Conservation (phyloP, 305 asterid species). For the Solanum chacoense region DNA sequence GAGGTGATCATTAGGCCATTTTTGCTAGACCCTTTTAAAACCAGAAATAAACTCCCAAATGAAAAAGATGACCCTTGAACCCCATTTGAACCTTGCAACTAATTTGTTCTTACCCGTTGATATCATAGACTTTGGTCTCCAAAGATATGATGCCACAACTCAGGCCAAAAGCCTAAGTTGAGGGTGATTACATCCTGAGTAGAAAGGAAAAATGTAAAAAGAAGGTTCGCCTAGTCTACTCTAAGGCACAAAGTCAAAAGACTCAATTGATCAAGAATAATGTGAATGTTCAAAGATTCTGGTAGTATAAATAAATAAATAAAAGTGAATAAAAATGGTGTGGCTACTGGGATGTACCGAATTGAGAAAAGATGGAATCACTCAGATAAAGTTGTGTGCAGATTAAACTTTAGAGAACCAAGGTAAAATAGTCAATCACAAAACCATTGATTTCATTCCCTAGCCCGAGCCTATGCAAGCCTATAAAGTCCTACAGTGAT, state of each 20-base stretch:
- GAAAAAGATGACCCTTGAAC: not conserved
- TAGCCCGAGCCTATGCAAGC: not conserved
- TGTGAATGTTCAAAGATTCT: not conserved
- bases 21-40: not conserved
- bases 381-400: not conserved
- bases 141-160: not conserved
- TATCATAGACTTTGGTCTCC: not conserved
- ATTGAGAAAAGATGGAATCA: not conserved
- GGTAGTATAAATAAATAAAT: not conserved
- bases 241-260: not conserved
- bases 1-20: not conserved
- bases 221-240: not conserved
- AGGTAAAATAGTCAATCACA: not conserved
- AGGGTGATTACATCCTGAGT: not conserved
- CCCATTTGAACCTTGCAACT: not conserved
- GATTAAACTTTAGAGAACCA: not conserved
- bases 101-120: not conserved
- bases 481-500: not conserved
- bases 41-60: not conserved
- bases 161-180: not conserved
- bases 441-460: not conserved
- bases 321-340: not conserved
- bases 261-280: not conserved
- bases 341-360: not conserved
- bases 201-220: not conserved